A percentile compares a stretch with the other conserved stretches of the same genome.
These are phyloP conservation scores for Globisporangium paddicum DNA, from an alignment of 352 stramenopile species.

Conservation along the genomic window DNA sequence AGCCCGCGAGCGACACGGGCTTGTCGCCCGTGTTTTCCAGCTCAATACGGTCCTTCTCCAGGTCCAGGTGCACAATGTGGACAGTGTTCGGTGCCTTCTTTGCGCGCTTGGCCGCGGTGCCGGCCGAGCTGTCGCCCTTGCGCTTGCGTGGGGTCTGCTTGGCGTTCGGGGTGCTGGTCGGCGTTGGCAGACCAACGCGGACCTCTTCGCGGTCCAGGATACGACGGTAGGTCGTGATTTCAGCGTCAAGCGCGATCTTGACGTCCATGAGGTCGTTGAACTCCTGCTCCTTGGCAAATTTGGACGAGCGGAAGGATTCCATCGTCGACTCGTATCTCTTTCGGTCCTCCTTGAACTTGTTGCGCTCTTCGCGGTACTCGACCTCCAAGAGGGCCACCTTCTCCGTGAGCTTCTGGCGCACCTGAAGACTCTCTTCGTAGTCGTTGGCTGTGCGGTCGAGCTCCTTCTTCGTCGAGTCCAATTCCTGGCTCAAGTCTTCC, in stretches of 20 bases:
- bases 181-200: conserved; percentile 57
- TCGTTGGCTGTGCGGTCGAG: conserved; percentile 73
- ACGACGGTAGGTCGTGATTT: conserved; percentile 78
- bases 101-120: conserved; percentile 28
- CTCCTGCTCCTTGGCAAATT: conserved; percentile 68
- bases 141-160: conserved; percentile 53
- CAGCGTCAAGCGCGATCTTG: conserved; percentile 71
- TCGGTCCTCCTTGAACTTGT: conserved; percentile 75
- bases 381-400: conserved; percentile 76
- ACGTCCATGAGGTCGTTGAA: conserved; percentile 89
- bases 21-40: conserved; percentile 69
- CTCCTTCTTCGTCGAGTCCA: conserved; percentile 70
- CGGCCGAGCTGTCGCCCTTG: conserved; percentile 37
- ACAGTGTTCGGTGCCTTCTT: conserved; percentile 40
- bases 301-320: conserved; percentile 61
- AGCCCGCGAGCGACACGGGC: conserved; percentile 51
- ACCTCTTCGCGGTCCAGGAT: conserved; percentile 81
- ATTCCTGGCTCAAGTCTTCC: conserved; percentile 48
- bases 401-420: conserved; percentile 66
- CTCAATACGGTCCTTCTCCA: conserved; percentile 74
- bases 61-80: conserved; percentile 57
- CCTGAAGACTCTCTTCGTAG: conserved; percentile 75
- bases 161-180: conserved; percentile 29
- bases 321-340: conserved; percentile 69
- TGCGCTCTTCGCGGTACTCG: conserved; percentile 71